These are phyloP conservation scores for Pseudopediastrum boryanum DNA, from an alignment of 139 green algal genomes.

Conservation along the genomic window DNA sequence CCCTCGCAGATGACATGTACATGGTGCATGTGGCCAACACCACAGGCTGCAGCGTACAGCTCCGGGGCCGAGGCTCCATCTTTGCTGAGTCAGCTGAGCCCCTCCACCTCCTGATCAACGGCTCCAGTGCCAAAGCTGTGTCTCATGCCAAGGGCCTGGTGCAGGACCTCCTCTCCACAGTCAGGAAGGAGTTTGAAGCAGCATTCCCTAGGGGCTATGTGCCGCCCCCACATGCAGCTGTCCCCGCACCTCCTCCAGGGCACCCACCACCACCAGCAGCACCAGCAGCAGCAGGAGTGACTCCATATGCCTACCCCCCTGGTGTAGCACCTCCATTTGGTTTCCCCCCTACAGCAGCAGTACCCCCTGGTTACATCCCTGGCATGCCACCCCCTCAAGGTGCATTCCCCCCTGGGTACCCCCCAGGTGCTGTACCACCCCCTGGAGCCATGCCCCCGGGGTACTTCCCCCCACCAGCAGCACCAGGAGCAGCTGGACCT, in stretches of 20 bases:
- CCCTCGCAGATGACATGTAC: too few relatives aligned
- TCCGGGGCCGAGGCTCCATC: too few relatives aligned
- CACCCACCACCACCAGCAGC: background rate
- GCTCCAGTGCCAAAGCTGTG: background rate
- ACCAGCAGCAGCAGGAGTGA: background rate
- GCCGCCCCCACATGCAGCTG: too few relatives aligned
- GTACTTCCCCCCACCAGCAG: background rate
- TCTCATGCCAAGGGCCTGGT: background rate
- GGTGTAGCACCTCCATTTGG: background rate
- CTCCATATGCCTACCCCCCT: background rate
- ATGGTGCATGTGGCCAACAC: too few relatives aligned
- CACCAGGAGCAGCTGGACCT: constrained; percentile 2
- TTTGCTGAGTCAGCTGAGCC: background rate
- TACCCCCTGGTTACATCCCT: background rate
- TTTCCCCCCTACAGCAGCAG: too few relatives aligned
- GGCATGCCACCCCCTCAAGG: background rate
- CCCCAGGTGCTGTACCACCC: background rate
- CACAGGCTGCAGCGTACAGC: too few relatives aligned
- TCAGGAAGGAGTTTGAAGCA: constrained; percentile 10
- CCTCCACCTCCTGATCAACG: constrained; percentile 2
- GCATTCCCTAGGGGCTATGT: too few relatives aligned
- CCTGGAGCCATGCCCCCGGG: too few relatives aligned
- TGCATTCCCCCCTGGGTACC: background rate
- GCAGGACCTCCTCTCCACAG: constrained; percentile 16
- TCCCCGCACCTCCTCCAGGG: background rate